phyloP scores from a whole-genome alignment of 2,329 filamentous ascomycete genomes.

The Diplodia intermedia region DNA sequence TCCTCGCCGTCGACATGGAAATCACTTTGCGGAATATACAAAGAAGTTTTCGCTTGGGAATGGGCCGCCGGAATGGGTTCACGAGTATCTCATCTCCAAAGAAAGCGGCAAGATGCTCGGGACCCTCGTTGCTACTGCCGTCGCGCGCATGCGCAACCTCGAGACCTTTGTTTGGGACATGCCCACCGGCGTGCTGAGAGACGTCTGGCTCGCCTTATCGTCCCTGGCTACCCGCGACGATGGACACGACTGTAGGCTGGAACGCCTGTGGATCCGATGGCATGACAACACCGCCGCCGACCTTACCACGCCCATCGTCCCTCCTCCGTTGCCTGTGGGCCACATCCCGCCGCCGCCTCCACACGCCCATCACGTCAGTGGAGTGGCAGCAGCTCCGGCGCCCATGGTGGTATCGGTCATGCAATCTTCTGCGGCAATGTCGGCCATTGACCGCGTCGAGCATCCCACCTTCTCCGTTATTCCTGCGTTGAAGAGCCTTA shows the following conservation, averaged over 20 bases:
- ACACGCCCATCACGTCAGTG: conserved; percentile 45
- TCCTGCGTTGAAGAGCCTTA: conserved; percentile 75
- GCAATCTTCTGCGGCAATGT: conserved; percentile 37
- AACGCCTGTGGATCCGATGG: conserved; percentile 81
- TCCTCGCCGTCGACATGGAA: conserved; percentile 63
- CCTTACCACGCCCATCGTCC: conserved; percentile 45
- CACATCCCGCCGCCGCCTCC: conserved; percentile 28
- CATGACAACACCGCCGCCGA: conserved; percentile 72
- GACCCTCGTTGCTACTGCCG: conserved; percentile 76
- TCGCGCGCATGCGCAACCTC: conserved; percentile 82
- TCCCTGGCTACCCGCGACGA: conserved; percentile 69
- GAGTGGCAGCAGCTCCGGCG: conserved; percentile 42
- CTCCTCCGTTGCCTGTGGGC: conserved; percentile 42
- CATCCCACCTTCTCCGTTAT: conserved; percentile 81
- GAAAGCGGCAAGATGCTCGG: conserved; percentile 90
- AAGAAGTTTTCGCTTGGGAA: conserved; percentile 87
- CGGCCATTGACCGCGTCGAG: conserved; percentile 65
- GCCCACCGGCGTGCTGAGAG: conserved; percentile 81
- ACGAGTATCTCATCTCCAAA: conserved; percentile 81
- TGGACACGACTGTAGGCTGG: conserved; percentile 69
- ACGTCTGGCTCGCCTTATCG: conserved; percentile 80
- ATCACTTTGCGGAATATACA: conserved; percentile 79
- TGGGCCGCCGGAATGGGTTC: conserved; percentile 77
- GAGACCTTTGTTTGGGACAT: conserved; percentile 89
- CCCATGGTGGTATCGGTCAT: conserved; percentile 44